Evolutionary conservation across 495 filamentous ascomycete species (phyloP), one percentile per base, ranked within the genome.

Genomic region (Amniculicola lignicola): DNA sequence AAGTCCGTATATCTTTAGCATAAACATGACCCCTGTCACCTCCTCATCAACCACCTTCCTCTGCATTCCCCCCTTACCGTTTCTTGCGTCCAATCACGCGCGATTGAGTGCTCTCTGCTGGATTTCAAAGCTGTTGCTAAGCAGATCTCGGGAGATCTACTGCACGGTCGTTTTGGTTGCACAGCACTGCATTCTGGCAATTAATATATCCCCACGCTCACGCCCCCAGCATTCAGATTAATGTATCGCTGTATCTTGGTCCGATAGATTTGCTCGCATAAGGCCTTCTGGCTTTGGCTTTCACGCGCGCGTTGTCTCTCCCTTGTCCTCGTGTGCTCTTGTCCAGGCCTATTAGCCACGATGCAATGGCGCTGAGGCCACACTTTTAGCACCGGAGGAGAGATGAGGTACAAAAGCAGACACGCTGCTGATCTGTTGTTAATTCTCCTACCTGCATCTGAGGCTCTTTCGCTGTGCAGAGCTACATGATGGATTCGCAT

Each of bases 131-230:
- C 50, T 18, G 7, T 43, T 18, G 11, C 33, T 53, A 19, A 53
- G 50, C 50, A 41, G 11, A 1, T 2, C 6, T 19, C 38, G n/a
- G 10, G 50, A 53, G 25, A 23, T 31, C 50, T 28, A 21, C 31
- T 39, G 18, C 23, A 36, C 31, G 12, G n/a, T 40, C 10, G n/a
- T 14, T 36, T 36, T 23, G 48, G 28, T 15, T 49, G 28, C 21
- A 12, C 25, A 46, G 16, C 31, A 51, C 3, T 23, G 21, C 22
- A n/a, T n/a, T n/a, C n/a, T n/a, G n/a, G n/a, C 14, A 27, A 11
- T 51, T 51, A 51, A 51, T 51, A 51, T 51, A 51, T 28, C 43
- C 43, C 22, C 49, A 52, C 37, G 42, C 23, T 37, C 49, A 11
- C n/a, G 49, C 5, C 19, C n/a, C n/a, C n/a, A n/a, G n/a, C n/a